A percentile compares a stretch with the other conserved stretches of the same genome.
Evolutionary conservation across 257 asterid species (phyloP).

Genomic region (Jacaranda copaia): DNA sequence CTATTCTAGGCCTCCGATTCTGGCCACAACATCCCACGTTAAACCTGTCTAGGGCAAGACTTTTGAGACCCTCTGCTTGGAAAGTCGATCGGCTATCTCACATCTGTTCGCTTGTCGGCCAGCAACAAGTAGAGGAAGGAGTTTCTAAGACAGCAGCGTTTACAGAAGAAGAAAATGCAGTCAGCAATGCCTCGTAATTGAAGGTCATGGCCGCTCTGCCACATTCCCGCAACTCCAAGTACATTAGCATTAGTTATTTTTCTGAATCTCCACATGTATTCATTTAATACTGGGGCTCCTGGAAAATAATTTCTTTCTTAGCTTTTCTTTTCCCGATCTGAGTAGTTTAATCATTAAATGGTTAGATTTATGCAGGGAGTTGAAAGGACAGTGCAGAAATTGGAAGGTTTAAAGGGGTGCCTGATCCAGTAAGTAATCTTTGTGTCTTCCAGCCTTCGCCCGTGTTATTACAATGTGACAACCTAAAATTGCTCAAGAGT

Average conservation of each 20-base stretch:
- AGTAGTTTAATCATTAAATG: background rate
- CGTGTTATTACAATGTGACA: background rate
- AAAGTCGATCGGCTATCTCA: conserved; percentile 34
- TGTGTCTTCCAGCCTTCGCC: background rate
- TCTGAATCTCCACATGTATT: background rate
- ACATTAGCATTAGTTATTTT: background rate
- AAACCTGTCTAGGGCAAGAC: background rate
- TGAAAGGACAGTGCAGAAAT: conserved; percentile 71
- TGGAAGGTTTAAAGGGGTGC: conserved; percentile 68
- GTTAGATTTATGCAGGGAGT: conserved; percentile 65
- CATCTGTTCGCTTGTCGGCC: conserved; percentile 48
- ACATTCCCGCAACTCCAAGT: conserved; percentile 74
- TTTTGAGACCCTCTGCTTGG: conserved; percentile 15
- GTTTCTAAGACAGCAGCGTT: conserved; percentile 47
- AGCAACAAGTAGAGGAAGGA: conserved; percentile 41
- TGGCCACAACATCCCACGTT: conserved; percentile 29
- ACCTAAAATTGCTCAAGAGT: background rate
- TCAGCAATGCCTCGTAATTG: conserved; percentile 82
- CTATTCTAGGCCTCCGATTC: conserved; percentile 42
- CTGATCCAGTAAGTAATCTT: conserved; percentile 75
- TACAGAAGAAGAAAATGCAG: conserved; percentile 58
- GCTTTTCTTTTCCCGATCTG: too few species aligned
- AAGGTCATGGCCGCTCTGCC: conserved; percentile 89
- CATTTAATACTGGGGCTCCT: background rate
- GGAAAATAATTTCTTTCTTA: background rate